Base-by-base conservation (phyloP, 179 eudicot genomes). In the Actinidia polygama region DNA sequence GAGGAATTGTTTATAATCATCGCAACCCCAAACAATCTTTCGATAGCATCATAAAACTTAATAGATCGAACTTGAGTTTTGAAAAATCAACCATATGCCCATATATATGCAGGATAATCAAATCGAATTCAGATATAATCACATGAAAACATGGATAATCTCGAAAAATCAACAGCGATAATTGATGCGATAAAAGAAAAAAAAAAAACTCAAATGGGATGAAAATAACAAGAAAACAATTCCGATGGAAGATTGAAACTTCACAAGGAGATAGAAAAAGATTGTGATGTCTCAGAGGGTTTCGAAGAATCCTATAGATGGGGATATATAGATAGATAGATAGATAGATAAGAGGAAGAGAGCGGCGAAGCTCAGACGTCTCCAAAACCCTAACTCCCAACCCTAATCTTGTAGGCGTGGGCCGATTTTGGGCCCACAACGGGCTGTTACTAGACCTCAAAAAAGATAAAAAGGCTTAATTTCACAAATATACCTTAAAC, bases 1-100 rank as follows among this genome's bases (percentile, higher is more conserved):
- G 92, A 93, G 92, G 95, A 92, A 92, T 92, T 89, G 36, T 89
- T 82, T 92, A 85, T 90, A 92, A 92, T 92, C 95, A 92, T 81
- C 81, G 90, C 94, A 79, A 4, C 83, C 62, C 71, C 36, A 30
- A 30, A 44, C 50, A 9, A 15, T 15, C 7, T 7, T 69, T 36
- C 18, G 5, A 18, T 30, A 30, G 16, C 73, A 7, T 69, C 50
- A 40, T 40, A 69, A 9, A 1, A 69, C 24, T 26, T 26, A 11
- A 8, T 1, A 66, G 19, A 26, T 19, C 4, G 23, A 67, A 26
- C 44, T 24, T 16, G 47, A 11, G 19, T 19, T 15, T 0, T 0
- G 6, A 24, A 8, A 5, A 62, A 9, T 8, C n/a, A n/a, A n/a
- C n/a, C n/a, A n/a, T n/a, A n/a, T n/a, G n/a, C n/a, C n/a, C n/a